Evolutionary conservation across 768 basidiomycete species (phyloP), one percentile per base, ranked within the genome.

Genomic region (Neoboletus subvelutipes): DNA sequence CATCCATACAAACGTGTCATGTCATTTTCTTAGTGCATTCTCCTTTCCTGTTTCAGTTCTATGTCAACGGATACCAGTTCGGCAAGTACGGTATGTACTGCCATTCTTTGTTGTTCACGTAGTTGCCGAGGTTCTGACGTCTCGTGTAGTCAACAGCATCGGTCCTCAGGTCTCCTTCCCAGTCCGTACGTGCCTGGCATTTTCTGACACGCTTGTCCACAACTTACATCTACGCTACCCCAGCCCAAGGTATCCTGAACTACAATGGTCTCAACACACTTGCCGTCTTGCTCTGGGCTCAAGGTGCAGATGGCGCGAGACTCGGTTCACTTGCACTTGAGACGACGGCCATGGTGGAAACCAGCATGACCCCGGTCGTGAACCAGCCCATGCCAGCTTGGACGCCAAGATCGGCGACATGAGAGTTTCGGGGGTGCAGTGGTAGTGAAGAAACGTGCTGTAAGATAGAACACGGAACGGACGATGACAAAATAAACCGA

Each of bases 211-310:
- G 8, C 26, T 31, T 40, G 18, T 18, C 5, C 11, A 22, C 40
- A 13, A 34, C 53, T 67, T 17, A 61, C 22, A 72, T 39, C 9
- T n/a, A 7, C 18, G 34, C 12, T 33, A 20, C 3, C 17, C 13
- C 52, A 79, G 79, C 80, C 5, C 77, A 81, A 71, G 81, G 80
- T 26, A 80, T 82, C 53, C 54, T 82, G 42, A 76, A 81, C 47
- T 80, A 81, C 54, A 72, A 76, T 20, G 79, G 80, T 20, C 56
- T 33, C 13, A 81, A 82, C 57, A 80, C 80, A 4, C 68, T 82
- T 9, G 79, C 77, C 5, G 67, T 81, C 12, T 80, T 80, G 18
- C 67, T 81, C 8, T 81, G 80, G 80, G 78, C 79, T 18, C 67
- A 69, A 11, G 76, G 63, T 15, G 49, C 65, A 12, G 66, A 56